Evolutionary conservation across 192 early-diverging fungal genomes (phyloP).

Genomic region (Mortierella antarctica): DNA sequence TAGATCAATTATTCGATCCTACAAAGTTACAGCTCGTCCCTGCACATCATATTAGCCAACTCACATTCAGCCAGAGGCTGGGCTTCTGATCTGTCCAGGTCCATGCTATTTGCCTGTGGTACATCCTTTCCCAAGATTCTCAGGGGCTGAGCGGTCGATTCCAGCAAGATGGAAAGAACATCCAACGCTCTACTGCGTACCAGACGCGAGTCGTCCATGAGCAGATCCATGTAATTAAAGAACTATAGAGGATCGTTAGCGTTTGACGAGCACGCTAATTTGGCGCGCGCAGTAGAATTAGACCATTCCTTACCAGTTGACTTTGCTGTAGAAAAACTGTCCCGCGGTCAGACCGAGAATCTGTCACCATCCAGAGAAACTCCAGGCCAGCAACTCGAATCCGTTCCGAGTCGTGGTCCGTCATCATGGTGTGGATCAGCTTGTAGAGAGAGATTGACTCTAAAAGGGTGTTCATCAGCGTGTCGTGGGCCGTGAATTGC

Average conservation of each 20-base stretch:
- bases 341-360: slow-evolving; percentile 32
- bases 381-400: slow-evolving; percentile 57
- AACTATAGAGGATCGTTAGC: slow-evolving; percentile 11
- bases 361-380: slow-evolving; percentile 57
- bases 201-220: slow-evolving; percentile 46
- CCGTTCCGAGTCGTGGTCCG: slow-evolving; percentile 32
- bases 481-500: slow-evolving; percentile 28
- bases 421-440: slow-evolving; percentile 47
- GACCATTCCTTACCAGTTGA: slow-evolving; percentile 44
- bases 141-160: slow-evolving; percentile 53
- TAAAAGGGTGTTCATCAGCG: slow-evolving; percentile 41
- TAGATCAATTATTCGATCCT: background rate
- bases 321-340: slow-evolving; percentile 53
- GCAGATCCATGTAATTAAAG: slow-evolving; percentile 46
- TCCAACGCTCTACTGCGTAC: slow-evolving; percentile 58
- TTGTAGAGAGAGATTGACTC: slow-evolving; percentile 49
- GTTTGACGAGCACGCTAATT: background rate
- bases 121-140: slow-evolving; percentile 23
- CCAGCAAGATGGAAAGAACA: slow-evolving; percentile 55
- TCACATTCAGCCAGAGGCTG: slow-evolving; percentile 33
- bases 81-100: slow-evolving; percentile 31
- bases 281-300: background rate
- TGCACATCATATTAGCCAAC: background rate
- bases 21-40: background rate
- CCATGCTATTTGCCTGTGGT: slow-evolving; percentile 11